Evolutionary conservation across 2,329 filamentous ascomycete species (phyloP).

Genomic region (Trichothecium sympodiale): DNA sequence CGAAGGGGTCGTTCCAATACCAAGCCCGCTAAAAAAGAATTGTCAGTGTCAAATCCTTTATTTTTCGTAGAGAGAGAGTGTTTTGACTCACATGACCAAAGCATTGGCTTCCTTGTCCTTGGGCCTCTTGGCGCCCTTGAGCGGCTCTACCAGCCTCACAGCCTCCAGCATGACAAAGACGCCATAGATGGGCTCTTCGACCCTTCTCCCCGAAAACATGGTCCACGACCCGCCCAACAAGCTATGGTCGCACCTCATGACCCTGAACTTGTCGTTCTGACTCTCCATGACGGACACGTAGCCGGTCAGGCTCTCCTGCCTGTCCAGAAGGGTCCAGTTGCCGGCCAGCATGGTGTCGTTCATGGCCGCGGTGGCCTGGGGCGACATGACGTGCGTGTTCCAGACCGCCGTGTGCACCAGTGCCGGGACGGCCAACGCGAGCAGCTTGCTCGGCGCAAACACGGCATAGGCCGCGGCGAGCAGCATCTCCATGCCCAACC

Average conservation of each 20-base stretch:
- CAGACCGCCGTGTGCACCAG: constrained; percentile 58
- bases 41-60: constrained; percentile 1
- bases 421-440: constrained; percentile 59
- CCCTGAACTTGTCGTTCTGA: constrained; percentile 56
- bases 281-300: constrained; percentile 88
- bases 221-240: constrained; percentile 89
- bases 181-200: constrained; percentile 82
- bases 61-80: neutral
- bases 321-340: constrained; percentile 67
- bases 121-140: constrained; percentile 31
- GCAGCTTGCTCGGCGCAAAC: constrained; percentile 56
- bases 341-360: constrained; percentile 55
- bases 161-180: constrained; percentile 96
- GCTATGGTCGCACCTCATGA: constrained; percentile 89
- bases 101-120: constrained; percentile 62
- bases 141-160: constrained; percentile 60
- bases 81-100: constrained; percentile 62
- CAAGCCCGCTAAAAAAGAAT: constrained; percentile 54
- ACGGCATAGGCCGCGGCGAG: constrained; percentile 54
- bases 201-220: constrained; percentile 35
- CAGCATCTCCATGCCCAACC: constrained; percentile 60
- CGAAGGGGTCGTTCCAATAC: constrained; percentile 82
- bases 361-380: constrained; percentile 46
- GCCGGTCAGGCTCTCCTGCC: constrained; percentile 77
- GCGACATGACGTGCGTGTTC: constrained; percentile 63